phyloP scores from a whole-genome alignment of 176 grass and related monocot genomes.

The Leersia perrieri region DNA sequence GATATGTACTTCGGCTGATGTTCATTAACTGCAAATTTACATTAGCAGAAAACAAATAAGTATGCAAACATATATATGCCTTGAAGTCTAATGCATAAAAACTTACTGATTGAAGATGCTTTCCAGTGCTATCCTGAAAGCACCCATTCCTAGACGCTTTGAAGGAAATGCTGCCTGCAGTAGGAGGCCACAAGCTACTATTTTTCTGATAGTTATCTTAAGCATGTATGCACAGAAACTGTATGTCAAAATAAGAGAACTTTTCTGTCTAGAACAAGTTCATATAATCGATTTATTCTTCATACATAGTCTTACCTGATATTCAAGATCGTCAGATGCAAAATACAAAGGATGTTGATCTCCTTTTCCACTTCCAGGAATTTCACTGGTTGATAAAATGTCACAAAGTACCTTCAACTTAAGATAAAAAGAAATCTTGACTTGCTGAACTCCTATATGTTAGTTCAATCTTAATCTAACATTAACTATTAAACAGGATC shows the following conservation, averaged over 20 bases:
- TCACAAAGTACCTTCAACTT: slow-evolving; percentile 78
- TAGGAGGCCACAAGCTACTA: slow-evolving; percentile 31
- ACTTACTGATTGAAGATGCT: slow-evolving; percentile 85
- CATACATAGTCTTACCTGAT: slow-evolving; percentile 54
- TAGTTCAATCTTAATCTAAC: too few species aligned
- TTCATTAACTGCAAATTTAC: slow-evolving; percentile 61
- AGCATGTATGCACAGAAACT: slow-evolving; percentile 12
- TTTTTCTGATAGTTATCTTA: slow-evolving; percentile 7
- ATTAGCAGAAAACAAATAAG: slow-evolving; percentile 22
- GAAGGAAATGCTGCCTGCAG: slow-evolving; percentile 86
- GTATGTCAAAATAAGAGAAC: slow-evolving; percentile 10
- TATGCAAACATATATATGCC: slow-evolving; percentile 7
- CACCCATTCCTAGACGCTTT: slow-evolving; percentile 93
- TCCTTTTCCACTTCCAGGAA: slow-evolving; percentile 77
- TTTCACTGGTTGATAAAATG: slow-evolving; percentile 77
- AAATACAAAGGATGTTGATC: slow-evolving; percentile 90
- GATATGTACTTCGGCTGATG: slow-evolving; percentile 72
- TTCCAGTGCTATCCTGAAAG: slow-evolving; percentile 92
- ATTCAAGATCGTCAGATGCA: slow-evolving; percentile 98
- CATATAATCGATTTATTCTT: not conserved
- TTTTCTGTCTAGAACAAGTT: not conserved
- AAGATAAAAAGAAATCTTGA: slow-evolving; percentile 21
- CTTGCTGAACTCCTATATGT: slow-evolving; percentile 12
- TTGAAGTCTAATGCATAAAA: slow-evolving; percentile 10
- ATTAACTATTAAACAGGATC: too few species aligned